phyloP scores from a whole-genome alignment of 768 basidiomycete genomes.

The Suillus placidus region DNA sequence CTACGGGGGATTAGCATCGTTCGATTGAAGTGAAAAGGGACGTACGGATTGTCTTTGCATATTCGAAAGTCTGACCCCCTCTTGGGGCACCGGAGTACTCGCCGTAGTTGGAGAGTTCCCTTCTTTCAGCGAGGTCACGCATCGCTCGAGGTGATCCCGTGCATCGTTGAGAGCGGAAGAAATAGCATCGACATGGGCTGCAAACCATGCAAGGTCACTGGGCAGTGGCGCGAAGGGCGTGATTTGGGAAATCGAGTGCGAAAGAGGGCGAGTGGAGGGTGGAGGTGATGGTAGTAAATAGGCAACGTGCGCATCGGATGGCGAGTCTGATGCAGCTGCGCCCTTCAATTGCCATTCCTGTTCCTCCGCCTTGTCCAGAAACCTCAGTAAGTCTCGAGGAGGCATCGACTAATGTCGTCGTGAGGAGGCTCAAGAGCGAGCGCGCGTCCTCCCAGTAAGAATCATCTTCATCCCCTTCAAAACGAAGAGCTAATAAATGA shows the following conservation, averaged over 20 bases:
- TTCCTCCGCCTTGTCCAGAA: slow-evolving; percentile 60
- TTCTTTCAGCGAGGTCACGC: slow-evolving; percentile 58
- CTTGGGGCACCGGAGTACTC: too few species aligned
- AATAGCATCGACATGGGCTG: slow-evolving; percentile 72
- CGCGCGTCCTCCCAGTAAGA: slow-evolving; percentile 86
- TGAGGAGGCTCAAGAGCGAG: slow-evolving; percentile 70
- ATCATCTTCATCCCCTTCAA: slow-evolving; percentile 72
- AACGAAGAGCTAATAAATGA: slow-evolving; percentile 78
- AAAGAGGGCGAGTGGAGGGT: slow-evolving; percentile 19
- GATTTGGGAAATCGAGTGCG: slow-evolving; percentile 16
- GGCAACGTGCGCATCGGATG: slow-evolving; percentile 18
- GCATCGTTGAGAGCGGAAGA: slow-evolving; percentile 72
- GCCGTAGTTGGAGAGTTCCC: too few species aligned
- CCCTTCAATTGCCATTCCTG: slow-evolving; percentile 47
- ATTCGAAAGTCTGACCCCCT: too few species aligned
- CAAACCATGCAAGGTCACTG: slow-evolving; percentile 67
- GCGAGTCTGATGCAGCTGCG: slow-evolving; percentile 41
- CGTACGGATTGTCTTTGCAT: too few species aligned
- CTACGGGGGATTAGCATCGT: too few species aligned
- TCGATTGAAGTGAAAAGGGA: too few species aligned
- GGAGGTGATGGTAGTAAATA: slow-evolving; percentile 22
- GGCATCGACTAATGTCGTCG: slow-evolving; percentile 67
- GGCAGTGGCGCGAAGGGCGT: slow-evolving; percentile 76
- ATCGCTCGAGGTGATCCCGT: slow-evolving; percentile 62
- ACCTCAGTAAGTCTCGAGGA: slow-evolving; percentile 63